Base-by-base conservation (phyloP, 768 basidiomycete genomes). In the Mrakia hoshinonis region DNA sequence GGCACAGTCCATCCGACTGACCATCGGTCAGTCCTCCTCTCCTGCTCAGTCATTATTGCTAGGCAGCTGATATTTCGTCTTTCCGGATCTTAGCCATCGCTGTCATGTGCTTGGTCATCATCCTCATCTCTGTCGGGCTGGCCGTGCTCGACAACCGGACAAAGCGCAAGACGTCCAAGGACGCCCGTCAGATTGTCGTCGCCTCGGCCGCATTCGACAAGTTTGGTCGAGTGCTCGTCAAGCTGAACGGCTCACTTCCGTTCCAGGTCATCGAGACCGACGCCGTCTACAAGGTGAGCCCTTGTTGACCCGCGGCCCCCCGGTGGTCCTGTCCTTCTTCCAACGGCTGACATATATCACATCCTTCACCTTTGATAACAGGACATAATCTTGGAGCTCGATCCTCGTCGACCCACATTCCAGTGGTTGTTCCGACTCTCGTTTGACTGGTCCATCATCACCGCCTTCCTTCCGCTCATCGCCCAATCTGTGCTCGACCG, bases 341-440 rank as follows among this genome's bases (percentile, higher is more conserved):
- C n/a, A 31, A 46, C 31, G 36, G 13, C 26, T 58, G 48, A 13
- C 66, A 6, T 12, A 20, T 29, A 38, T 18, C 51, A 49, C 74
- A 73, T 43, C 36, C 26, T 54, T 46, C 22, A 70, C 51, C 36
- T n/a, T n/a, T n/a, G n/a, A 24, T 22, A 4, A 39, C 68, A 79
- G 78, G 73, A 75, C 67, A 73, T 79, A 29, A 66, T 79, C 31
- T 69, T 70, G 39, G 77, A 80, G 68, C 77, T 80, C 13, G 79
- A 80, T 61, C 78, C 78, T 29, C 75, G 76, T n/a, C 75, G 76
- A 61, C 73, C 77, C n/a, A 78, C 77, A 7, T 81, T 79, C 77
- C 80, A 80, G 66, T 81, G 79, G 79, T 75, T 81, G 5, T 81
- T 77, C 75, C 75, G 76, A 39, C 74, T 81, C 24, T 76, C 79